Evolutionary conservation across 768 basidiomycete species (phyloP), one percentile per base, ranked within the genome.

Genomic region (Boletus rubroflammeus): DNA sequence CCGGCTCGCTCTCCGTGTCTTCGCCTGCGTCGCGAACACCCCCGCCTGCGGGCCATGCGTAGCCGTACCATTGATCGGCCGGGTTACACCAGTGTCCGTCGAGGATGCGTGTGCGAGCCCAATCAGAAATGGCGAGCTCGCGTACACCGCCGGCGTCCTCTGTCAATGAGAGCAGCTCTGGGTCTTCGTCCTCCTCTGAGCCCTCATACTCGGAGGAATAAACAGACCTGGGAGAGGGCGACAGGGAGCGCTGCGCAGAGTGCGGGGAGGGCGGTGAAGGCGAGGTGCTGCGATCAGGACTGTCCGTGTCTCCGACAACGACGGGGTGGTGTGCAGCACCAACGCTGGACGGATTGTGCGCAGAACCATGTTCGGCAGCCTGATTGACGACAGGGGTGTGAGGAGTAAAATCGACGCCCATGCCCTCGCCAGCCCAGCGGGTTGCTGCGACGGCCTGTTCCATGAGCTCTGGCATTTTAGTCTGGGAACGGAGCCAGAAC

Each of bases 1-100:
- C 68, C 3, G 64, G 64, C 26, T 70, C 68, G 35, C 52, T 65
- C 38, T 70, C 68, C 14, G 65, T 65, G 7, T 68, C 67, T 25
- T 66, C 61, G 21, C 61, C 62, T 2, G 50, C 51, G 25, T 60
- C 67, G 42, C 62, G 55, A 52, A 67, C 54, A 74, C 76, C 41
- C 53, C 72, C 47, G 54, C 64, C 51, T 67, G 70, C 59, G 68
- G 73, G 50, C 78, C 79, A 29, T 65, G 74, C 53, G 71, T 76
- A 65, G 10, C 72, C 68, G 47, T 82, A 87, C 79, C 80, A 89
- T 43, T 81, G 75, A 65, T 91, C 89, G 0, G 83, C 85, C 10
- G 88, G 89, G 47, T 79, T 85, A 41, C 84, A 69, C 88, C 89
- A 91, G 60, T 82, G 78, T 3, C 89, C 89, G 51, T 91, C 88